Evolutionary conservation across 2,329 filamentous ascomycete genomes (phyloP), one percentile per base, ranked within the genome.

Genomic region (Fusarium sp.): DNA sequence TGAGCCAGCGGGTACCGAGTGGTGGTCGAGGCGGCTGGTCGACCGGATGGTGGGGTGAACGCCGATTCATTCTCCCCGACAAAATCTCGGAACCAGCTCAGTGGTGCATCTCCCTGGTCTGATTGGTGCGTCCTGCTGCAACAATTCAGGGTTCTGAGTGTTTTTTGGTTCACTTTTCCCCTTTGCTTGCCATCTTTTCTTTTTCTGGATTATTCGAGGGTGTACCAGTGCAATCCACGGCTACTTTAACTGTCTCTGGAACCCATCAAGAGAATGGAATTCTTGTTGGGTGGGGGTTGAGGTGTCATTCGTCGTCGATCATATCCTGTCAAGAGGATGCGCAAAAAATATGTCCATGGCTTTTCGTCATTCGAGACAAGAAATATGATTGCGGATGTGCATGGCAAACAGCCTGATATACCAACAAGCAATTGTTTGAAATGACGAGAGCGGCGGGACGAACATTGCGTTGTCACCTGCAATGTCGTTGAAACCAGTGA

Each of bases 1-100:
- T 53, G 55, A 68, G 57, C 70, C 66, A 68, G 58, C 70, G 70
- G 70, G 62, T 73, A 73, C 54, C 41, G 39, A 72, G 52, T 70
- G 61, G 57, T 70, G 70, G 66, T 72, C 52, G 56, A 49, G 49
- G 54, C 68, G 56, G 68, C 45, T 71, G 59, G 72, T 42, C 47
- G 35, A 62, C 46, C 45, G 44, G 65, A 61, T 65, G 58, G 70
- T 71, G 70, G 70, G 70, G 60, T 59, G 70, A 73, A 66, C 62
- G 38, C 71, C 65, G 60, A 74, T 66, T 71, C 71, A 70, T 60
- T 62, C 59, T 75, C 66, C 63, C 74, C 75, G 75, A 76, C 75
- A 76, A 77, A 77, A 74, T 71, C 73, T 77, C 75, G 75, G 71
- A 70, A 77, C 63, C 62, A 69, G 72, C 65, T 74, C 68, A 63